phyloP scores from a whole-genome alignment of 1,284 basidiomycete genomes.

The Rhodotorula sp. region DNA sequence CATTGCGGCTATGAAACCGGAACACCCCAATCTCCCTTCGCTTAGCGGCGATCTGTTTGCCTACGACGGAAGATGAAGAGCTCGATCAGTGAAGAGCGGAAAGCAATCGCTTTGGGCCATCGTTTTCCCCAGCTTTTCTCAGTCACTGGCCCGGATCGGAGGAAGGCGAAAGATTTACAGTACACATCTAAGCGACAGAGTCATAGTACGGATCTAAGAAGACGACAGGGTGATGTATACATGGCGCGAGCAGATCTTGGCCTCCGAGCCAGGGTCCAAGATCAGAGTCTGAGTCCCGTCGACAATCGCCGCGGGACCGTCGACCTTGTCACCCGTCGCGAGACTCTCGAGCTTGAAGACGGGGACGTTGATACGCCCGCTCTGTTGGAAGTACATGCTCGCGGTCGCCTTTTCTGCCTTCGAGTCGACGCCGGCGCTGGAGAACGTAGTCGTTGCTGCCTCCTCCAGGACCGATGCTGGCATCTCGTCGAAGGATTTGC shows the following conservation, averaged over 20 bases:
- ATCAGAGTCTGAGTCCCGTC: constrained; percentile 91
- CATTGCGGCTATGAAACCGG: neutral
- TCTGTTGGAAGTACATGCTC: constrained; percentile 30
- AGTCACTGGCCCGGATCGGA: too few relatives aligned
- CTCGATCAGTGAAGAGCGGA: too few relatives aligned
- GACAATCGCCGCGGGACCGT: constrained; percentile 83
- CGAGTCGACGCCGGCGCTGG: constrained; percentile 2
- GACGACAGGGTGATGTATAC: constrained; percentile 60
- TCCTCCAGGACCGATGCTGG: constrained; percentile 78
- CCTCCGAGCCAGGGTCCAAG: constrained; percentile 66
- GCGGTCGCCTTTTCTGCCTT: constrained; percentile 20
- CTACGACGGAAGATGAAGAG: too few relatives aligned
- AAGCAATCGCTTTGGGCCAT: too few relatives aligned
- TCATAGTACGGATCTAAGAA: too few relatives aligned
- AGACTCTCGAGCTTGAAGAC: constrained; percentile 48
- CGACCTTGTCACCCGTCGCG: constrained; percentile 65
- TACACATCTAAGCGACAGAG: neutral
- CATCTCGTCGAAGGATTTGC: constrained; percentile 80
- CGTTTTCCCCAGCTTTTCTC: too few relatives aligned
- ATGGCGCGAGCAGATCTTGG: constrained; percentile 66
- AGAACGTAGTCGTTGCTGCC: constrained; percentile 37
- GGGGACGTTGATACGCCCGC: constrained; percentile 15
- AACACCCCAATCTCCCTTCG: neutral
- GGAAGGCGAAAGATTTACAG: neutral
- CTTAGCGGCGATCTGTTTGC: neutral